Evolutionary conservation across 2,329 filamentous ascomycete genomes (phyloP), one percentile per base, ranked within the genome.

Genomic region (Parastagonospora avenae): DNA sequence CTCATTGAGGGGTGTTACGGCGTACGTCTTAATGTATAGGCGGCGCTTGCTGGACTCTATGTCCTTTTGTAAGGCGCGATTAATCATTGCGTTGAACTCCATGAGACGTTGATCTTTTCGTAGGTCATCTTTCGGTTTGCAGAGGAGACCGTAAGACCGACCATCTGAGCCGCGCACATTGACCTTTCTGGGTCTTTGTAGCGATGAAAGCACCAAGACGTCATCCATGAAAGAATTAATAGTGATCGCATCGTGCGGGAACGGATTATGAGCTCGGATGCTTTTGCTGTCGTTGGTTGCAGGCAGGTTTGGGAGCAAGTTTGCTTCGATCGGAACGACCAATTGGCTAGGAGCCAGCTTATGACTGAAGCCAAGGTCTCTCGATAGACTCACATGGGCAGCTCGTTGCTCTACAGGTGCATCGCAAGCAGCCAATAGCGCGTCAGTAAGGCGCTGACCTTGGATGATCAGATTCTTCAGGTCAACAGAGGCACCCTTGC

Each of bases 1-100:
- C 75, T 99, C 95, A 70, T 96, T 97, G 41, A 99, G 79, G 1
- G 94, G 95, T 4, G 93, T 96, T 10, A 99, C 95, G 6, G 91
- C 92, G 65, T 99, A 99, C 0, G 94, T 99, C 68, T 92, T 92
- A 74, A 99, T 96, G 48, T 74, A 73, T 48, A 99, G 82, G 59
- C 94, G 90, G 12, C 94, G 85, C 71, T 91, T 89, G 73, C 90
- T 95, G 12, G 92, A 90, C 69, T 97, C 92, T 2, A 92, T 87
- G 66, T 97, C 92, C 55, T 90, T 87, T 70, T 97, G 96, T 49
- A 99, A 77, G 2, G 93, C 91, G 52, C 94, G 85, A 71, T 99
- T 99, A 78, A 99, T 97, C 85, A 97, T 94, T 39, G 89, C 87
- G 71, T 97, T 99, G 80, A 99, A 99, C 70, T 99, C 95, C 92